These are phyloP conservation scores for Helotiales sp. DNA, from an alignment of 2,329 filamentous ascomycete species.

Conservation along the genomic window DNA sequence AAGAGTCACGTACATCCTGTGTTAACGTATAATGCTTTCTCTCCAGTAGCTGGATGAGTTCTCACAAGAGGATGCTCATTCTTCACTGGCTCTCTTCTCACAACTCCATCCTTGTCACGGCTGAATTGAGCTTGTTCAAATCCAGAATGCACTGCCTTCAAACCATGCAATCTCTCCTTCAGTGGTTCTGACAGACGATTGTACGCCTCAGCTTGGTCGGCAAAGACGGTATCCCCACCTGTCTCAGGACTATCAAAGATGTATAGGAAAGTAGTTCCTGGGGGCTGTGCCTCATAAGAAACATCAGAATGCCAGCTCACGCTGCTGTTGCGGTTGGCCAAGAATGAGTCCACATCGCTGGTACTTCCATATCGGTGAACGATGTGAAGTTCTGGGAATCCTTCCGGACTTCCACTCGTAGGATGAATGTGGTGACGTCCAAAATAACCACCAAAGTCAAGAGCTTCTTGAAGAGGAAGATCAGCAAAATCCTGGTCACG, in stretches of 20 bases:
- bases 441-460: constrained; percentile 73
- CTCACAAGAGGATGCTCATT: constrained; percentile 74
- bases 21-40: constrained; percentile 80
- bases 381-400: constrained; percentile 71
- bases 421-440: constrained; percentile 80
- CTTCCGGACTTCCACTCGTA: constrained; percentile 70
- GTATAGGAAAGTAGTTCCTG: constrained; percentile 85
- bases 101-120: constrained; percentile 64
- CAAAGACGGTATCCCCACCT: constrained; percentile 82
- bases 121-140: constrained; percentile 74
- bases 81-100: constrained; percentile 72
- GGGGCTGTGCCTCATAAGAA: constrained; percentile 81
- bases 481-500: constrained; percentile 70
- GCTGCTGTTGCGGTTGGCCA: constrained; percentile 68
- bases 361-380: constrained; percentile 68
- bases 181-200: constrained; percentile 65
- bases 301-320: constrained; percentile 88
- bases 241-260: constrained; percentile 75
- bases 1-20: constrained; percentile 64
- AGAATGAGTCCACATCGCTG: constrained; percentile 57
- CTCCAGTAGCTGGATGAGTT: constrained; percentile 75
- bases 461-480: constrained; percentile 65
- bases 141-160: constrained; percentile 77
- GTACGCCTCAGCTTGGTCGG: constrained; percentile 76
- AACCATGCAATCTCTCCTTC: constrained; percentile 70